phyloP scores from a whole-genome alignment of 2,329 filamentous ascomycete genomes.

The Aspergillus chevalieri region DNA sequence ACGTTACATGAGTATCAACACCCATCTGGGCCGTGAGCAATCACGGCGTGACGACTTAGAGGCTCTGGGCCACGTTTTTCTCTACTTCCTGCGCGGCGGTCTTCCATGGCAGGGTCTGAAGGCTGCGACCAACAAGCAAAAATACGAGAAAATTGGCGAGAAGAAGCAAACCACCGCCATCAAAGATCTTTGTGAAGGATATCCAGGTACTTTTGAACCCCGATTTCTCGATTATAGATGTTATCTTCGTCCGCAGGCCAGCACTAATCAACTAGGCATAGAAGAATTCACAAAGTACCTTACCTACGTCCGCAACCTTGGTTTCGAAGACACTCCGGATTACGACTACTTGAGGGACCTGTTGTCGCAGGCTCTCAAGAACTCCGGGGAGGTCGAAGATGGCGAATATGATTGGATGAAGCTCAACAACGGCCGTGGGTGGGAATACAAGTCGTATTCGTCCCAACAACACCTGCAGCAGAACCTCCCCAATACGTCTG shows the following conservation, averaged over 20 bases:
- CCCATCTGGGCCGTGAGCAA: conserved; percentile 91
- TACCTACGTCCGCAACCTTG: conserved; percentile 93
- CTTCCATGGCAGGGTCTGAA: conserved; percentile 64
- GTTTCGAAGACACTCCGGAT: conserved; percentile 96
- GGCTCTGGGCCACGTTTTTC: conserved; percentile 66
- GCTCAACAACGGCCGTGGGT: conserved; percentile 85
- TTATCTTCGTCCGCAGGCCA: not conserved
- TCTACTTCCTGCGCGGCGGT: conserved; percentile 62
- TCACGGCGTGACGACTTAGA: conserved; percentile 94
- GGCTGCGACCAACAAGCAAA: conserved; percentile 77
- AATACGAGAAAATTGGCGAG: conserved; percentile 99
- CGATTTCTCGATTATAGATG: not conserved
- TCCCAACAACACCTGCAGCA: conserved; percentile 70
- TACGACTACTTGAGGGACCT: conserved; percentile 96
- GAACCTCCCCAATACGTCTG: conserved; percentile 74
- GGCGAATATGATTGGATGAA: conserved; percentile 99
- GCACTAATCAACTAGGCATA: conserved; percentile 34
- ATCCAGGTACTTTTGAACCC: conserved; percentile 57
- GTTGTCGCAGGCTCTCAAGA: conserved; percentile 93
- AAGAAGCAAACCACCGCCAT: conserved; percentile 98
- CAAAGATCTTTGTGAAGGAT: conserved; percentile 93
- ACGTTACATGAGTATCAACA: conserved; percentile 99
- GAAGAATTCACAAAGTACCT: conserved; percentile 98
- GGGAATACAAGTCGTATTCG: conserved; percentile 71
- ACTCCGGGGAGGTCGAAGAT: conserved; percentile 88